phyloP scores from a whole-genome alignment of 805 yeast species.

The Ascoidea asiatica region DNA sequence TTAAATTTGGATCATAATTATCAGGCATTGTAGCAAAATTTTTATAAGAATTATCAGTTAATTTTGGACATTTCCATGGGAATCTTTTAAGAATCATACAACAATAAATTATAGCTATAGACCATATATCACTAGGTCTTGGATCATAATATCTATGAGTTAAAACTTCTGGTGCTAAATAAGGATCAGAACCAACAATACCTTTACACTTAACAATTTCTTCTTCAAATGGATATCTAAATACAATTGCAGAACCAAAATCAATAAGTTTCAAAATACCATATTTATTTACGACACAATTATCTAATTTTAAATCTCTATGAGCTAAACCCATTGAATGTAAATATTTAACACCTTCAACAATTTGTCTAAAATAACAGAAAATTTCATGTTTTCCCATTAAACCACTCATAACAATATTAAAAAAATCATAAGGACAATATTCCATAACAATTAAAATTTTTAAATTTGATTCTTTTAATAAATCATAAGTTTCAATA shows the following conservation, averaged over 20 bases:
- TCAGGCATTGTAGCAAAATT: constrained; percentile 40
- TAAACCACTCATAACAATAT: constrained; percentile 80
- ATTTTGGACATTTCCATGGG: constrained; percentile 93
- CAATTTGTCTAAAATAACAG: constrained; percentile 76
- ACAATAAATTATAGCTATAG: constrained; percentile 81
- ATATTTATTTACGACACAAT: constrained; percentile 65
- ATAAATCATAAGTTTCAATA: constrained; percentile 67
- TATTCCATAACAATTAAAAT: constrained; percentile 84
- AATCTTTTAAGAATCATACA: constrained; percentile 80
- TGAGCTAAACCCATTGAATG: constrained; percentile 83
- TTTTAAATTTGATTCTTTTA: constrained; percentile 43
- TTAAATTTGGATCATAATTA: constrained; percentile 9
- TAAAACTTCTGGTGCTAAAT: constrained; percentile 86
- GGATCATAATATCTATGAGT: constrained; percentile 52
- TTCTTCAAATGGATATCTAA: constrained; percentile 47
- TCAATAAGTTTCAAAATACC: constrained; percentile 84
- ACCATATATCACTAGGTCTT: constrained; percentile 84
- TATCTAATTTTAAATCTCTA: constrained; percentile 84
- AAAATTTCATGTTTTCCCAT: constrained; percentile 57
- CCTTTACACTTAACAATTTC: constrained; percentile 62
- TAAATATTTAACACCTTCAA: constrained; percentile 59
- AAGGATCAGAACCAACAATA: constrained; percentile 92
- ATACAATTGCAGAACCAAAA: constrained; percentile 85
- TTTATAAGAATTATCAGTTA: constrained; percentile 59
- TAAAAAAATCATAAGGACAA: constrained; percentile 84